A percentile compares a stretch with the other conserved stretches of the same genome.
Evolutionary conservation across 495 filamentous ascomycete genomes (phyloP).

Genomic region (Achaetomiella virescens): DNA sequence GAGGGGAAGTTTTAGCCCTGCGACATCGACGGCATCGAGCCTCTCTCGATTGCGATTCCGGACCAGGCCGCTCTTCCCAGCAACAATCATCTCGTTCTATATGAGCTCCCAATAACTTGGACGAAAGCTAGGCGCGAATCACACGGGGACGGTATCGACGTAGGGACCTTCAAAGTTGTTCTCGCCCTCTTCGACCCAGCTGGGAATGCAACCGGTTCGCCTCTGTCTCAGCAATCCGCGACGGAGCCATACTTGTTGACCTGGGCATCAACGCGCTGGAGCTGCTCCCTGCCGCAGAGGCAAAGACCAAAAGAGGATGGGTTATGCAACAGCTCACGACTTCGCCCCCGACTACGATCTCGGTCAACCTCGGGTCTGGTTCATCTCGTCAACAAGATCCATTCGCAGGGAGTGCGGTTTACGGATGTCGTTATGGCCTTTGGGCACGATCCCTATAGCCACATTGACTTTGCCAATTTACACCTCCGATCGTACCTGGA

Average conservation of each 20-base stretch:
- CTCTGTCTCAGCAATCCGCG: slow-evolving; percentile 6
- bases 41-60: slow-evolving; percentile 4
- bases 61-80: slow-evolving; percentile 19
- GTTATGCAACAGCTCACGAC: slow-evolving; percentile 29
- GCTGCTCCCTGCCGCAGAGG: slow-evolving; percentile 27
- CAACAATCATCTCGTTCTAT: slow-evolving; percentile 31
- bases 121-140: slow-evolving; percentile 14
- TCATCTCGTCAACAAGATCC: slow-evolving; percentile 21
- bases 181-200: slow-evolving; percentile 25
- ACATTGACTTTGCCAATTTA: slow-evolving; percentile 25
- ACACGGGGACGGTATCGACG: slow-evolving; percentile 18
- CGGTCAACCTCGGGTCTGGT: slow-evolving; percentile 20
- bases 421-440: slow-evolving; percentile 31
- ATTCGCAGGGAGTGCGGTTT: slow-evolving; percentile 20
- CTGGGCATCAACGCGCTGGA: slow-evolving; percentile 30
- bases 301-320: slow-evolving; percentile 24
- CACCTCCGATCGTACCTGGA: slow-evolving; percentile 20
- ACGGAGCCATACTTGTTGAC: slow-evolving; percentile 22
- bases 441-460: slow-evolving; percentile 25
- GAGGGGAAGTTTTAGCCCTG: slow-evolving; percentile 26
- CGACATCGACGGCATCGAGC: slow-evolving; percentile 24
- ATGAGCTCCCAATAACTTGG: slow-evolving; percentile 30
- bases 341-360: slow-evolving; percentile 28
- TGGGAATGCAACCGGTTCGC: slow-evolving; percentile 18
- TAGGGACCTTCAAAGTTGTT: slow-evolving; percentile 30